Evolutionary conservation across 768 basidiomycete genomes (phyloP).

Genomic region (Tulasnella sp.): DNA sequence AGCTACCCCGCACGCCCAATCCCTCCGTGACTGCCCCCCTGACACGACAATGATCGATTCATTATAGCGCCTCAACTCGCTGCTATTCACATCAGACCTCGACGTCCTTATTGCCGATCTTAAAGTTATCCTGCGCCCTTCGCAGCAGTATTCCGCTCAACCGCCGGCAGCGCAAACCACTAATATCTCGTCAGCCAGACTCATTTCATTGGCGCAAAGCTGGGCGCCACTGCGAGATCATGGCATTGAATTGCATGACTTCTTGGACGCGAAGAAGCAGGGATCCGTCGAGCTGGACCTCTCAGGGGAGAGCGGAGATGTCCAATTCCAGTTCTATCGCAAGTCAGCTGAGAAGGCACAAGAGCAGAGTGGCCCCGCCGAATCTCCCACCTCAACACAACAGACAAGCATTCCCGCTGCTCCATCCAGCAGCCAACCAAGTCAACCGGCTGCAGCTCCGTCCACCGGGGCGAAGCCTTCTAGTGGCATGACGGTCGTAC

Average conservation of each 20-base stretch:
- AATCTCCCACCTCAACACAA: constrained; percentile 22
- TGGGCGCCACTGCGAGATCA: constrained; percentile 78
- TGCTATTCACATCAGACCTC: constrained; percentile 80
- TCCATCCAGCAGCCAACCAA: constrained; percentile 20
- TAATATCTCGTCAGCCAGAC: constrained; percentile 68
- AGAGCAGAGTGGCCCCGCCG: constrained; percentile 36
- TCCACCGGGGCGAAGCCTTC: constrained; percentile 17
- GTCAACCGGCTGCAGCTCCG: background rate
- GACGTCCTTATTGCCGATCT: constrained; percentile 77
- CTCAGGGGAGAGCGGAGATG: constrained; percentile 27
- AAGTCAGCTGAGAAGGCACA: constrained; percentile 34
- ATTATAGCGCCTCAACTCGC: constrained; percentile 70
- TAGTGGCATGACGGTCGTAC: constrained; percentile 45
- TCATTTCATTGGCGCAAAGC: constrained; percentile 72
- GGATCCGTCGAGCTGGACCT: background rate
- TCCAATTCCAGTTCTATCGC: constrained; percentile 71
- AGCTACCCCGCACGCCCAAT: constrained; percentile 23
- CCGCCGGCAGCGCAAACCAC: constrained; percentile 72
- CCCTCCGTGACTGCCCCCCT: background rate
- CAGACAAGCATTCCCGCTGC: constrained; percentile 33
- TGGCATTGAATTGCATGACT: constrained; percentile 40
- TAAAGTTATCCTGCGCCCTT: constrained; percentile 79
- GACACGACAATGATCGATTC: constrained; percentile 9
- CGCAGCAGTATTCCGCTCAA: constrained; percentile 88
- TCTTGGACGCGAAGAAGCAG: constrained; percentile 54